Evolutionary conservation across 352 stramenopile genomes (phyloP).

Genomic region (Aphanomyces cochlioides): DNA sequence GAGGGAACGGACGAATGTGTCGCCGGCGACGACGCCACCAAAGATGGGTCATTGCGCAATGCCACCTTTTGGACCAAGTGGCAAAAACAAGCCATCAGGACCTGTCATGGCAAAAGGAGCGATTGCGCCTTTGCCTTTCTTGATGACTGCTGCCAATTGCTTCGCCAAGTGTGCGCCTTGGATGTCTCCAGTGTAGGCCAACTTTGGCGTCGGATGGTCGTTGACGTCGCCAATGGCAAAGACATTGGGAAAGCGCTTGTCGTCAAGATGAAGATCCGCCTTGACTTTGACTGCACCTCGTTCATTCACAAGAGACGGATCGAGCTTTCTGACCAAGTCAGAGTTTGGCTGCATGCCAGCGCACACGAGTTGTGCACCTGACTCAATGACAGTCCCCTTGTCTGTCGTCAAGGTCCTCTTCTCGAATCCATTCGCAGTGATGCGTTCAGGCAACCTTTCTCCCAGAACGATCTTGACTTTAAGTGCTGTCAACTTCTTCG

Average conservation of each 20-base stretch:
- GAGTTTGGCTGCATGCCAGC: constrained; percentile 35
- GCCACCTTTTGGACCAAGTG: constrained; percentile 49
- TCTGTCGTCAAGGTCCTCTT: constrained; percentile 40
- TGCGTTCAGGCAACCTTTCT: constrained; percentile 45
- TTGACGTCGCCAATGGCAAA: constrained; percentile 50
- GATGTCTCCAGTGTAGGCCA: constrained; percentile 40
- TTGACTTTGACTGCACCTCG: constrained; percentile 50
- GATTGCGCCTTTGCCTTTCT: not conserved
- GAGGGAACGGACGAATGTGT: constrained; percentile 45
- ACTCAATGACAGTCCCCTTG: constrained; percentile 46
- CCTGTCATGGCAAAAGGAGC: constrained; percentile 10
- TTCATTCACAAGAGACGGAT: constrained; percentile 41
- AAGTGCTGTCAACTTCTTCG: constrained; percentile 37
- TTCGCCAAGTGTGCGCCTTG: constrained; percentile 45
- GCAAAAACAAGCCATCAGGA: constrained; percentile 37
- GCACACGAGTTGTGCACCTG: constrained; percentile 55
- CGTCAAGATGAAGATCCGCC: constrained; percentile 45
- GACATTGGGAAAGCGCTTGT: constrained; percentile 43
- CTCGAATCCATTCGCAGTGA: constrained; percentile 43
- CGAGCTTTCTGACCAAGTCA: constrained; percentile 39
- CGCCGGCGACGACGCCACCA: constrained; percentile 47
- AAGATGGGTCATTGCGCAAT: constrained; percentile 51
- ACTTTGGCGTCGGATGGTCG: constrained; percentile 49
- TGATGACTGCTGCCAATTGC: constrained; percentile 34
- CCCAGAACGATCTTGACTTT: constrained; percentile 51